These are phyloP conservation scores for Coemansia sp. DNA, from an alignment of 192 early-diverging fungal genomes.

Conservation along the genomic window DNA sequence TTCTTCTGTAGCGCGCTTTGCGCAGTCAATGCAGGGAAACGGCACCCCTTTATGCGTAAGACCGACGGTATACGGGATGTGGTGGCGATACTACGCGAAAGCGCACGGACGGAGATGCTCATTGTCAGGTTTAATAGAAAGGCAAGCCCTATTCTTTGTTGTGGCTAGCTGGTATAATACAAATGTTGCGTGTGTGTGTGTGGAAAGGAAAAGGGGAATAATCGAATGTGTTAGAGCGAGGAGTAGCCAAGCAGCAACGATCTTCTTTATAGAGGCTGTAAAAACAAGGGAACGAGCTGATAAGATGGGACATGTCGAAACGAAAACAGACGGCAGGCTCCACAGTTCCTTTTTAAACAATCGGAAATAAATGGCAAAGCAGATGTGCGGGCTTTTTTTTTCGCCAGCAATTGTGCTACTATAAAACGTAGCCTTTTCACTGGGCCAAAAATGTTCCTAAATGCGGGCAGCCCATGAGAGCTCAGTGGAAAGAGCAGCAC, in stretches of 20 bases:
- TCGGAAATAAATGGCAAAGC: background rate
- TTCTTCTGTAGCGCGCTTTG: background rate
- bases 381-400: constrained; percentile 2
- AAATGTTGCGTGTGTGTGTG: background rate
- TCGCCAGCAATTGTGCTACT: background rate
- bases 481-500: background rate
- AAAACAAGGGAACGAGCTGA: background rate
- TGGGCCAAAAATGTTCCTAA: constrained; percentile 2
- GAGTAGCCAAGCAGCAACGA: background rate
- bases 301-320: background rate
- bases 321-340: background rate
- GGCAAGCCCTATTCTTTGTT: background rate
- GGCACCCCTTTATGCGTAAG: background rate
- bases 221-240: background rate
- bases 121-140: constrained; percentile 11
- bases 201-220: background rate
- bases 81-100: constrained; percentile 24
- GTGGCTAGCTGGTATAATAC: background rate
- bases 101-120: constrained; percentile 25
- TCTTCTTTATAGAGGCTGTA: background rate
- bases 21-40: background rate
- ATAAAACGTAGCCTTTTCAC: background rate
- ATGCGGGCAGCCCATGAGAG: background rate
- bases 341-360: background rate
- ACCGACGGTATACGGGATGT: constrained; percentile 5